Percentiles rank a stretch among this genome's conserved stretches.
phyloP scores from a whole-genome alignment of 257 asterid genomes.

The Perilla frutescens region DNA sequence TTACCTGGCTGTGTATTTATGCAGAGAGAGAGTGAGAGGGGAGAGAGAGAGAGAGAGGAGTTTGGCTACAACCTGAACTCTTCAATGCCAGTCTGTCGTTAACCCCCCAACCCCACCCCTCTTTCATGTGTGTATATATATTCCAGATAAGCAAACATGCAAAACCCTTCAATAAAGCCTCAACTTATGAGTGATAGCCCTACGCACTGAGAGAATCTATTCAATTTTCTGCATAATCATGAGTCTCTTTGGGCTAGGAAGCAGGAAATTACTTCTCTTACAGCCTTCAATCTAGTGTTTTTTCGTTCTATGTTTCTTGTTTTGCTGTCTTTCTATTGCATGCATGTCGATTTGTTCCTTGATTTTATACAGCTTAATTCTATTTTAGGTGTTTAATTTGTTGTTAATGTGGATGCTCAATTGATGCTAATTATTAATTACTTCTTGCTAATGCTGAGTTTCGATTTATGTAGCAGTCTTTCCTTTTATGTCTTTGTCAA shows the following conservation, averaged over 20 bases:
- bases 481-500: not conserved
- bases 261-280: constrained; percentile 42
- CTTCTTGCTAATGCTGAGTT: constrained; percentile 18
- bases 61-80: constrained; percentile 37
- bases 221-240: constrained; percentile 33
- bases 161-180: constrained; percentile 21
- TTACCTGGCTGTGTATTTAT: constrained; percentile 29
- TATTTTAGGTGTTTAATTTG: not conserved
- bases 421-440: constrained; percentile 12
- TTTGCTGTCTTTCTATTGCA: constrained; percentile 26
- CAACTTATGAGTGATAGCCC: constrained; percentile 4
- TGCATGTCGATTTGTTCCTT: constrained; percentile 38
- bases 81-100: constrained; percentile 55
- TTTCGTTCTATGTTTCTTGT: not conserved
- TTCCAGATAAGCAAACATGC: constrained; percentile 35
- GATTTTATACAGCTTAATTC: not conserved
- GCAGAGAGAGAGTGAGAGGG: constrained; percentile 24
- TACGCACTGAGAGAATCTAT: not conserved
- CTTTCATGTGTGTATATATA: constrained; percentile 30
- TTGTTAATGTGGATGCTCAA: not conserved
- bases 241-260: constrained; percentile 62
- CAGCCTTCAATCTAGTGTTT: not conserved
- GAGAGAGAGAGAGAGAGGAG: constrained; percentile 11
- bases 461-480: not conserved
- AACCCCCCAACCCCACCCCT: constrained; percentile 33